Percentiles rank a stretch among this genome's conserved stretches.
Evolutionary conservation across 1,284 basidiomycete species (phyloP).

Genomic region (Phaffia rhodozyma): DNA sequence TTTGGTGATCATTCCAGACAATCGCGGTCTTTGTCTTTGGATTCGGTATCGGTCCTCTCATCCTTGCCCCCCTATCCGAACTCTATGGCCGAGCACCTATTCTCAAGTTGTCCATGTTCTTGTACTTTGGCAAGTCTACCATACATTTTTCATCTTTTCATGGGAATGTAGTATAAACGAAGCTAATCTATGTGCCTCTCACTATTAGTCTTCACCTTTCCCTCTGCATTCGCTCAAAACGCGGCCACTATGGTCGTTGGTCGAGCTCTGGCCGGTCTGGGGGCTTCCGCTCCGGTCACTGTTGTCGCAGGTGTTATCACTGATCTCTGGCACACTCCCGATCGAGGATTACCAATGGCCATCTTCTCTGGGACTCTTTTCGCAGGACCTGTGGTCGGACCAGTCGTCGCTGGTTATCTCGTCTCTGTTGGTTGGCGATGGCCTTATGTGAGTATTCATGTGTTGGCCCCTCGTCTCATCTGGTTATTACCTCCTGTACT

Average conservation of each 20-base stretch:
- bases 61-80: constrained; percentile 28
- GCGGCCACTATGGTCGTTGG: constrained; percentile 38
- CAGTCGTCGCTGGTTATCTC: constrained; percentile 14
- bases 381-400: background rate
- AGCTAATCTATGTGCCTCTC: constrained; percentile 23
- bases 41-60: constrained; percentile 15
- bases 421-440: constrained; percentile 6
- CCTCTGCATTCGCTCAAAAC: constrained; percentile 37
- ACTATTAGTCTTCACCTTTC: constrained; percentile 31
- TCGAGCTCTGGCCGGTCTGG: constrained; percentile 26
- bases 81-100: constrained; percentile 33
- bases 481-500: background rate
- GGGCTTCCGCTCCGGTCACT: constrained; percentile 34
- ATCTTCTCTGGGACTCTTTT: constrained; percentile 31
- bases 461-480: too few relatives aligned
- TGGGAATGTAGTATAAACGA: constrained; percentile 10
- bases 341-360: constrained; percentile 37
- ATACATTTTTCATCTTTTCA: constrained; percentile 22
- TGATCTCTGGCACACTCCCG: constrained; percentile 36
- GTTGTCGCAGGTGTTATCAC: constrained; percentile 39
- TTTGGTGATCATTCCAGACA: background rate
- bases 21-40: constrained; percentile 4
- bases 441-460: background rate
- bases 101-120: constrained; percentile 34
- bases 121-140: constrained; percentile 30